Base-by-base conservation (phyloP, 83 land plant genomes). In the Picea abies region DNA sequence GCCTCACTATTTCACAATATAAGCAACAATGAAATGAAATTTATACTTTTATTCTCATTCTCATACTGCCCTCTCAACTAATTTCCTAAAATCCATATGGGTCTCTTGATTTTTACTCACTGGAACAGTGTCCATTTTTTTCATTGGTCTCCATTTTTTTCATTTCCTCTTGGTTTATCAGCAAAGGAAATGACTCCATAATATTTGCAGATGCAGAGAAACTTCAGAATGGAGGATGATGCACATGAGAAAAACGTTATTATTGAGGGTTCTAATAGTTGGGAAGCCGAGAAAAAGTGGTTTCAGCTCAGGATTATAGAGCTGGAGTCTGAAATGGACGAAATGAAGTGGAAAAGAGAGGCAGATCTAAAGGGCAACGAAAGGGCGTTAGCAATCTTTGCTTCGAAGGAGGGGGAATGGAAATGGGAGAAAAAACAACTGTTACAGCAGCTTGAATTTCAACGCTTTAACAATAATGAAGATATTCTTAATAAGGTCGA, bases 351-450 rank as follows among this genome's bases (percentile, higher is more conserved):
- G 1, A 72, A n/a, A 72, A 72, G 76, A 8, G 4, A 20, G 52
- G 76, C 44, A 56, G 76, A 72, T 39, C 41, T 72, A 49, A 44
- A 72, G 44, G 56, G 52, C 11, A 72, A 72, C 19, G 76, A 72
- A 17, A 72, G 52, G 76, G 76, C 35, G 15, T 58, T 72, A 14
- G 14, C 56, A 7, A 72, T 72, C 12, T 72, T 72, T 72, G 76
- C 76, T 72, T 17, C 76, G 9, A 72, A 72, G 16, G 76, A 44
- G 15, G 76, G 44, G 52, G 76, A 56, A n/a, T 72, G 76, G 76
- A 72, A 44, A 72, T 35, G 5, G 22, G 76, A 72, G 44, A 72
- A 41, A 22, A 72, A n/a, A 23, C 49, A 72, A 20, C 26, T 72
- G 52, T 20, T 72, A 49, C 76, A 72, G 76, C 52, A 72, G 56